Evolutionary conservation across 2,329 filamentous ascomycete genomes (phyloP).

Genomic region (Colletotrichum spinosum): DNA sequence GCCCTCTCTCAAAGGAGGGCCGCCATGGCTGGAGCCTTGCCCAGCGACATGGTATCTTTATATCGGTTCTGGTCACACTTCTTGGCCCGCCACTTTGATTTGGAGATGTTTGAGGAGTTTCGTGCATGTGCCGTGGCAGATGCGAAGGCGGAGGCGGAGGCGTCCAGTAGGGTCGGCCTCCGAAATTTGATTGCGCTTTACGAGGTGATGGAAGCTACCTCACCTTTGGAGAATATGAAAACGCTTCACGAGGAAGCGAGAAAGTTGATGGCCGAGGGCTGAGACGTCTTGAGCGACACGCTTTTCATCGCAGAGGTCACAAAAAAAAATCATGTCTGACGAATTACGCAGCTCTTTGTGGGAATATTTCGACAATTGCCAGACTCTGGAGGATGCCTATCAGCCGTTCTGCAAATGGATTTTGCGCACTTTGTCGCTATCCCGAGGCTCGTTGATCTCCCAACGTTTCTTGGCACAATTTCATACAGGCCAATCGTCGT

Average conservation of each 20-base stretch:
- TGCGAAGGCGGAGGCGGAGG: conserved; percentile 56
- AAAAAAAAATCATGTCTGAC: conserved; percentile 17
- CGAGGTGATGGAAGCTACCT: conserved; percentile 40
- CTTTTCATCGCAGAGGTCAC: neutral
- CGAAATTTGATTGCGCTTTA: conserved; percentile 75
- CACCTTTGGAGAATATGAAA: conserved; percentile 10
- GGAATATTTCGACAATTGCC: conserved; percentile 8
- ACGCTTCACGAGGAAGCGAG: conserved; percentile 27
- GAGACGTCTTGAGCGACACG: conserved; percentile 7
- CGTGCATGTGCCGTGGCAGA: conserved; percentile 75
- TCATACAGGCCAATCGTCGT: neutral
- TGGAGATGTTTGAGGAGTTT: conserved; percentile 81
- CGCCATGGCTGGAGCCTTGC: conserved; percentile 50
- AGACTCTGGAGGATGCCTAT: conserved; percentile 4
- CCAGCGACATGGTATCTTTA: conserved; percentile 72
- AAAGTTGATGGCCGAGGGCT: conserved; percentile 9
- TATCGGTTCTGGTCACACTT: conserved; percentile 83
- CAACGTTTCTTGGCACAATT: conserved; percentile 26
- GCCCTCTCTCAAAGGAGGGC: conserved; percentile 52
- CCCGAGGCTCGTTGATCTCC: conserved; percentile 9
- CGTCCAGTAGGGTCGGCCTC: conserved; percentile 64
- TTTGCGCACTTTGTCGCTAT: conserved; percentile 10
- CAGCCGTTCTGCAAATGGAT: neutral
- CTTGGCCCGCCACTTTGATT: conserved; percentile 79
- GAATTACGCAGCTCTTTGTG: conserved; percentile 26